Conservation (phyloP, 495 filamentous ascomycete genomes). For the Rostrohypoxylon terebratum region DNA sequence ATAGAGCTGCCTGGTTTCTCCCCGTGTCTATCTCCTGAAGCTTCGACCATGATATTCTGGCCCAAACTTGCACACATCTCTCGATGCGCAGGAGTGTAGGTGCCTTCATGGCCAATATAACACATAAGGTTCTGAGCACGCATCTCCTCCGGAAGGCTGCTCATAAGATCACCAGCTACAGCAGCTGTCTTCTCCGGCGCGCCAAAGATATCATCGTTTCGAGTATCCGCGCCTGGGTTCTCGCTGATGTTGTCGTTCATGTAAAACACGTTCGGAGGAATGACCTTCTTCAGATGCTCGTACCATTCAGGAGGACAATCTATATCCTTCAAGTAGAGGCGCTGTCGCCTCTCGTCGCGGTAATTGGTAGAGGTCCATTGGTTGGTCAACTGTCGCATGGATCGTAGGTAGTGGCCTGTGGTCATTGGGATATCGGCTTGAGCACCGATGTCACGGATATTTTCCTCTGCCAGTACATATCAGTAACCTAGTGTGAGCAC, state of each 20-base stretch:
- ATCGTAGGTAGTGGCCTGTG: constrained; percentile 87
- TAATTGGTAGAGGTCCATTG: constrained; percentile 77
- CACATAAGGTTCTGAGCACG: constrained; percentile 97
- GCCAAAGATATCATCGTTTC: constrained; percentile 59
- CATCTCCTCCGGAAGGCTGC: constrained; percentile 84
- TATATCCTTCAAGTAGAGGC: constrained; percentile 95
- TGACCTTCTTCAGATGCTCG: constrained; percentile 76
- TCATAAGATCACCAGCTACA: constrained; percentile 89
- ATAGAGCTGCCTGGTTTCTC: constrained; percentile 88
- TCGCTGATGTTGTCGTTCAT: constrained; percentile 80
- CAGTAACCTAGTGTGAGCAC: constrained; percentile 18
- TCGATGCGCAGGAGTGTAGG: constrained; percentile 93
- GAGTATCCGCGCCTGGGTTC: constrained; percentile 33
- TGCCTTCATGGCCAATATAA: constrained; percentile 97
- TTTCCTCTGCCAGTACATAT: constrained; percentile 57
- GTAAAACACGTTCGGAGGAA: constrained; percentile 85
- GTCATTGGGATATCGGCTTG: constrained; percentile 80
- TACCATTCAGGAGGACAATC: constrained; percentile 90
- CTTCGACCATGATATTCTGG: constrained; percentile 97
- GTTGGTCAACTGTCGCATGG: constrained; percentile 79
- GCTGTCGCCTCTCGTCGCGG: constrained; percentile 76
- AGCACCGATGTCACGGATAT: constrained; percentile 78
- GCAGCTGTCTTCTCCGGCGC: constrained; percentile 58
- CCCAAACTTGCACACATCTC: constrained; percentile 98
- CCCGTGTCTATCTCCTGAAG: constrained; percentile 75